phyloP scores from a whole-genome alignment of 2,329 filamentous ascomycete species.

The Curvularia lunata region DNA sequence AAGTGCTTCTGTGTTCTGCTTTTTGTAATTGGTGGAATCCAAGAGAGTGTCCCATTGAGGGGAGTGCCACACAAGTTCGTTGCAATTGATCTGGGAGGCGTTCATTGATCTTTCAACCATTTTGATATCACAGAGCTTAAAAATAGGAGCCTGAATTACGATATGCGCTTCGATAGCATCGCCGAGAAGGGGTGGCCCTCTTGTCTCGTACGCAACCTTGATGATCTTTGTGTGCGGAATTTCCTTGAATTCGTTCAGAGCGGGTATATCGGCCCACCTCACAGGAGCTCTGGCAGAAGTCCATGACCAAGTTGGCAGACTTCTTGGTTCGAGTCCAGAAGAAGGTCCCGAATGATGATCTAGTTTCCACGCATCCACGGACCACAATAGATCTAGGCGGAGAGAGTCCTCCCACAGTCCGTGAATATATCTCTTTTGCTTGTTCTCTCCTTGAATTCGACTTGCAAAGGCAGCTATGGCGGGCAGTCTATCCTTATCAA shows the following conservation, averaged over 20 bases:
- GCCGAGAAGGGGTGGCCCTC: background rate
- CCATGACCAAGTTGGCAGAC: constrained; percentile 1
- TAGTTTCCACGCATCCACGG: background rate
- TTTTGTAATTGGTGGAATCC: background rate
- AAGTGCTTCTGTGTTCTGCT: background rate
- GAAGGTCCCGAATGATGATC: no score
- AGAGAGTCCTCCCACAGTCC: background rate
- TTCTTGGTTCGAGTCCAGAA: no score
- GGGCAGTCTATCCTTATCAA: background rate
- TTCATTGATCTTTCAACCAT: background rate
- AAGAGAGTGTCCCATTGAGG: background rate
- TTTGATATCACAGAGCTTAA: background rate
- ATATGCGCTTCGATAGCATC: background rate
- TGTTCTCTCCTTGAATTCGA: background rate
- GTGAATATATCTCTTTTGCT: background rate
- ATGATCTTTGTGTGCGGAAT: background rate
- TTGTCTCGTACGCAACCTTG: background rate
- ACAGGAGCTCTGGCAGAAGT: background rate
- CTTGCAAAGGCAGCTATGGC: constrained; percentile 1
- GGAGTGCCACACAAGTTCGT: background rate
- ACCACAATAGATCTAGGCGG: background rate
- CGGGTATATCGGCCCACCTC: background rate
- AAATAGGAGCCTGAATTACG: background rate
- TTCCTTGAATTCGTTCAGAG: background rate
- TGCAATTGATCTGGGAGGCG: background rate